Base-by-base conservation (phyloP, 371 early-diverging fungal genomes). In the Syncephalastrum monosporum region DNA sequence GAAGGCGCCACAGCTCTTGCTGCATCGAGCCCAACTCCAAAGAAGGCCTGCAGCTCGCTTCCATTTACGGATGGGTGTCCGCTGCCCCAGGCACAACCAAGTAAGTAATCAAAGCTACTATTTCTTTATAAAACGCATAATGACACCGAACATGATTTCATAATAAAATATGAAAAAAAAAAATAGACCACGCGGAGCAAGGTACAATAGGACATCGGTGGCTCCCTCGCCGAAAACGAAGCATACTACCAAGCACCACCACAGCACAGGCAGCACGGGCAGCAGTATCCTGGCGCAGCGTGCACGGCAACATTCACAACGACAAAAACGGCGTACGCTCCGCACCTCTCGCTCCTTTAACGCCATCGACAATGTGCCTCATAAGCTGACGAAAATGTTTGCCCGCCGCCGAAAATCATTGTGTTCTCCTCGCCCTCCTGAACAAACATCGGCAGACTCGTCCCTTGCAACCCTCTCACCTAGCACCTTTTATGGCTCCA, bases 21-120 rank as follows among this genome's bases (percentile, higher is more conserved):
- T 71, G 67, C 46, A 69, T 71, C 19, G 76, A 69, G 16, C 61
- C 74, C 23, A 73, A 61, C 46, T 64, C 75, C 2, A 68, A 68
- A 41, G 82, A 81, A 54, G 79, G 76, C 45, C 58, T 70, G 15
- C 64, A 79, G 4, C 65, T 84, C 3, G 79, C 82, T 4, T 74
- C 75, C 1, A 82, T 84, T 17, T 82, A 82, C 61, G 82, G 82
- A 10, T 84, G 84, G 84, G 79, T 78, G 10, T 74, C 69, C 42
- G 24, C 47, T 50, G 8, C 42, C 38, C 10, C 10, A 55, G 42
- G 43, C 38, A 14, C 47, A n/a, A 14, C 24, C 16, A 10, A 53
- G 38, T 14, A 57, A 29, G 47, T 10, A 19, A 19, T 23, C 47
- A 45, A 5, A 43, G 33, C 23, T 14, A n/a, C 12, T 19, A 23